Percentiles rank a stretch among this genome's conserved stretches.
phyloP scores from a whole-genome alignment of 306 rosid species.

The Gleditsia sinensis region DNA sequence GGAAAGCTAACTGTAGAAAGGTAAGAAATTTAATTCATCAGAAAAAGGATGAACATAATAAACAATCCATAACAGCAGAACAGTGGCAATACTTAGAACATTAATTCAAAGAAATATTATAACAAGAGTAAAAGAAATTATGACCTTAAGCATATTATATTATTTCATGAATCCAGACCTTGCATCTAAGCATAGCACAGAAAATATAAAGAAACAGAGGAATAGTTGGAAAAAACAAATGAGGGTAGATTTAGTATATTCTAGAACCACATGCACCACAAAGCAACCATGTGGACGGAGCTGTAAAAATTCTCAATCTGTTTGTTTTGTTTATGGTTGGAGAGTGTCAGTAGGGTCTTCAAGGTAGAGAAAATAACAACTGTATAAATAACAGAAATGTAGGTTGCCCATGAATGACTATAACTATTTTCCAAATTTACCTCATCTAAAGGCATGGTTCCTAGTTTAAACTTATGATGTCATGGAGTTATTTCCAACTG shows the following conservation, averaged over 20 bases:
- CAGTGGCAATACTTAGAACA: not conserved
- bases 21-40: not conserved
- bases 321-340: not conserved
- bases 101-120: slow-evolving; percentile 2
- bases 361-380: not conserved
- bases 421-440: not conserved
- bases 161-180: slow-evolving; percentile 3
- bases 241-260: slow-evolving; percentile 6
- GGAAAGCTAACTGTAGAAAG: slow-evolving; percentile 21
- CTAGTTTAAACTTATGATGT: not conserved
- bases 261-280: slow-evolving; percentile 15
- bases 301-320: not conserved
- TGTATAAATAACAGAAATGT: not conserved
- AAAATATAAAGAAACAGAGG: slow-evolving; percentile 1
- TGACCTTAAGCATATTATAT: not conserved
- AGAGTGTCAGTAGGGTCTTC: not conserved
- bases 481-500: slow-evolving; percentile 7
- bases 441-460: slow-evolving; percentile 9
- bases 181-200: not conserved
- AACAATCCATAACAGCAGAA: not conserved
- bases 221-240: not conserved
- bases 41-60: not conserved
- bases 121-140: not conserved
- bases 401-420: slow-evolving; percentile 8
- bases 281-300: not conserved